phyloP scores from a whole-genome alignment of 495 filamentous ascomycete genomes.

The Hypoxylon intermedium region DNA sequence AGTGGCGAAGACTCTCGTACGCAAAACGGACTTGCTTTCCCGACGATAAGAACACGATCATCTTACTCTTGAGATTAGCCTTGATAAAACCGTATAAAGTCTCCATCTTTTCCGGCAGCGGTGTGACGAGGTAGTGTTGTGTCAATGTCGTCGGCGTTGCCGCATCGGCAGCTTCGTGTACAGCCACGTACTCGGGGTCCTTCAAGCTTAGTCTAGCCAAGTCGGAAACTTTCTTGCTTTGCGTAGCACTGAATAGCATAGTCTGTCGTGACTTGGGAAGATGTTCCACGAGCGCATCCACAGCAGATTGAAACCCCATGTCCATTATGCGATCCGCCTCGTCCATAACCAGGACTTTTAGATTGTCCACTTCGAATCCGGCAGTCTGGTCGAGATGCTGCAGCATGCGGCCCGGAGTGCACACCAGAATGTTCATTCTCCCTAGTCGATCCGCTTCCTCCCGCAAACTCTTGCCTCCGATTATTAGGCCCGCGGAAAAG shows the following conservation, averaged over 20 bases:
- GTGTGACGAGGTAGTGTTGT: constrained; percentile 88
- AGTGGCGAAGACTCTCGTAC: constrained; percentile 88
- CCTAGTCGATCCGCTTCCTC: constrained; percentile 87
- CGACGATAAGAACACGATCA: constrained; percentile 90
- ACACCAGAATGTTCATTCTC: constrained; percentile 97
- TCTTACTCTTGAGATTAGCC: constrained; percentile 86
- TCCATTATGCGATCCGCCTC: constrained; percentile 97
- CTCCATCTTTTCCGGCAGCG: constrained; percentile 85
- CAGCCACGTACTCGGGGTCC: constrained; percentile 93
- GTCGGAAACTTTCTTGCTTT: constrained; percentile 92
- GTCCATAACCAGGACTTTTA: constrained; percentile 93
- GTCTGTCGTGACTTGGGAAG: constrained; percentile 88
- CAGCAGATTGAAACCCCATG: constrained; percentile 91
- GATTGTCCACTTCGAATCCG: constrained; percentile 83
- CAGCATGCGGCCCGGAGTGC: constrained; percentile 91
- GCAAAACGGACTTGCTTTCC: constrained; percentile 97
- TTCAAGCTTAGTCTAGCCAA: constrained; percentile 84
- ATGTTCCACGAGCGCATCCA: constrained; percentile 94
- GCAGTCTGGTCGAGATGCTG: constrained; percentile 97
- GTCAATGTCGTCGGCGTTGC: constrained; percentile 85
- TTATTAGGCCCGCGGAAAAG: constrained; percentile 92
- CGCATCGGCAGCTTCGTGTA: constrained; percentile 80
- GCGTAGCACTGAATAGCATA: constrained; percentile 92
- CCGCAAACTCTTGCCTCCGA: constrained; percentile 89
- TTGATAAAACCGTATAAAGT: constrained; percentile 91